Percentiles rank a stretch among this genome's conserved stretches.
These are phyloP conservation scores for Suillus hirtellus DNA, from an alignment of 768 basidiomycete genomes.

Conservation along the genomic window DNA sequence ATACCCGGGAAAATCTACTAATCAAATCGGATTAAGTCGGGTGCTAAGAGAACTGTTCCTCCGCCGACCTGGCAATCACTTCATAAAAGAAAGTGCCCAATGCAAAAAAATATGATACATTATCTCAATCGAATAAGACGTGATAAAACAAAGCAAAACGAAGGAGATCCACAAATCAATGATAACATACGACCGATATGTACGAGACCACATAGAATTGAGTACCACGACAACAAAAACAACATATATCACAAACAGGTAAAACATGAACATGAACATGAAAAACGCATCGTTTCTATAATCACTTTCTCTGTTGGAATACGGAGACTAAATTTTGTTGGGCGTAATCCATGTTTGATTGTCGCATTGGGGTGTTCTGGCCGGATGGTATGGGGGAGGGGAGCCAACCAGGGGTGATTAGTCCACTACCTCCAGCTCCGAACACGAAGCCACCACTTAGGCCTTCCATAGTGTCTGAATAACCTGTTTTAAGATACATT, in stretches of 20 bases:
- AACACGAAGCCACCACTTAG: constrained; percentile 85
- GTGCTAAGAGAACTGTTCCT: too few relatives aligned
- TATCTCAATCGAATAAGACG: not conserved
- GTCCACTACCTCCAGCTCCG: constrained; percentile 79
- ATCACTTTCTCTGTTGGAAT: constrained; percentile 32
- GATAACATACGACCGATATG: not conserved
- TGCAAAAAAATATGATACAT: constrained; percentile 4
- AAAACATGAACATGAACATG: not conserved
- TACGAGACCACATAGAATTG: not conserved
- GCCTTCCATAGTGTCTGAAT: constrained; percentile 77
- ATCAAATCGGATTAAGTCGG: too few relatives aligned
- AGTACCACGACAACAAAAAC: not conserved
- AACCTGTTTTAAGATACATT: constrained; percentile 47
- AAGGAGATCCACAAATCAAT: not conserved
- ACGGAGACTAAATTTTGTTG: constrained; percentile 28
- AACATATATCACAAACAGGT: not conserved
- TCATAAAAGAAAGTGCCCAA: not conserved
- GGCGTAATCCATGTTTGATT: constrained; percentile 28
- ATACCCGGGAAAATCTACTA: too few relatives aligned
- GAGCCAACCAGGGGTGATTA: constrained; percentile 75
- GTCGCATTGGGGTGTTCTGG: constrained; percentile 41
- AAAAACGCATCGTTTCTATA: not conserved
- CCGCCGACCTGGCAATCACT: not conserved
- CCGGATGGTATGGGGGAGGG: constrained; percentile 64
- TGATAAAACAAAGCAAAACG: not conserved